Percentiles rank a stretch among this genome's conserved stretches.
Evolutionary conservation across 305 asterid genomes (phyloP).

Genomic region (Fraxinus floribunda): DNA sequence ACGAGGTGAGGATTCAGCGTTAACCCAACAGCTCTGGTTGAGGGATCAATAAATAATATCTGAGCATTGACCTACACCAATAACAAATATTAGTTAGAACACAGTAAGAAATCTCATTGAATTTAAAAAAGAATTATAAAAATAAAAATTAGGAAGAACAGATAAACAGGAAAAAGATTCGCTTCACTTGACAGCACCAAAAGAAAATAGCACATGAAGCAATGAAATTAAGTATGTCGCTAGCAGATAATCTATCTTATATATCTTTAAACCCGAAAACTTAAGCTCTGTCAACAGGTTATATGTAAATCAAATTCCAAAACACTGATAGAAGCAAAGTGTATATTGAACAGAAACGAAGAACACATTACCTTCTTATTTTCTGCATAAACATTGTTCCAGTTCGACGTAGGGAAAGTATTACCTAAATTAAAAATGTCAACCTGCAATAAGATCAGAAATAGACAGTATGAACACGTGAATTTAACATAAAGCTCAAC

Average conservation of each 20-base stretch:
- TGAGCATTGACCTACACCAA: constrained; percentile 79
- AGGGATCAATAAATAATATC: constrained; percentile 88
- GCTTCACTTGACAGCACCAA: background rate
- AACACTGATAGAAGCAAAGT: background rate
- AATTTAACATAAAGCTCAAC: constrained; percentile 16
- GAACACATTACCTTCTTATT: constrained; percentile 64
- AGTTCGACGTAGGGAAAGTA: constrained; percentile 67
- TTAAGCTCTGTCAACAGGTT: constrained; percentile 5
- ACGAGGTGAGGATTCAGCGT: constrained; percentile 81
- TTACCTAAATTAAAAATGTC: constrained; percentile 74
- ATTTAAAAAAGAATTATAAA: background rate
- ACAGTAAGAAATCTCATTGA: constrained; percentile 11
- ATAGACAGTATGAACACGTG: constrained; percentile 12
- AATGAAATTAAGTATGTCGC: background rate
- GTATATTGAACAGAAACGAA: constrained; percentile 5
- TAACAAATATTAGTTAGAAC: constrained; percentile 20
- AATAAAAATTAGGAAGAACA: background rate
- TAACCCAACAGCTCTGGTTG: constrained; percentile 92
- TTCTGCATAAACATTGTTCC: constrained; percentile 74
- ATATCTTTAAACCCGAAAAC: constrained; percentile 9
- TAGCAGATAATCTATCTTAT: background rate
- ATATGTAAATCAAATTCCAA: background rate
- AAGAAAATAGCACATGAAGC: background rate
- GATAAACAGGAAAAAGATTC: background rate
- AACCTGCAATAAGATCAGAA: constrained; percentile 52